A percentile compares a stretch with the other conserved stretches of the same genome.
Evolutionary conservation across 805 yeast species (phyloP).

Genomic region (Barnettozyma populi): DNA sequence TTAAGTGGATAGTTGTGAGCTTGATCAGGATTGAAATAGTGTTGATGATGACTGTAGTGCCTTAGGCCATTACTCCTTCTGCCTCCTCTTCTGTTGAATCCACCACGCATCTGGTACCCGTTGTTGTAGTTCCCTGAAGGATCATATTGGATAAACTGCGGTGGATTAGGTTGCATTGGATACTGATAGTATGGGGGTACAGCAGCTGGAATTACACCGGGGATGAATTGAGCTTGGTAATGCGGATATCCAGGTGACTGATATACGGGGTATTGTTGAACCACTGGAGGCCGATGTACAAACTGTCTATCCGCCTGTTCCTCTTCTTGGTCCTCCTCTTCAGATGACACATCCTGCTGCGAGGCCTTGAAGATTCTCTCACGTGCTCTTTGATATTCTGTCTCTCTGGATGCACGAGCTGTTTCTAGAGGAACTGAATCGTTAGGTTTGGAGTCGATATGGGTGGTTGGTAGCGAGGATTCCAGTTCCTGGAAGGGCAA

Average conservation of each 20-base stretch:
- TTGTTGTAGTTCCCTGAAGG: constrained; percentile 7
- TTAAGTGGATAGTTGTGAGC: background rate
- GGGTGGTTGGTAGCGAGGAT: background rate
- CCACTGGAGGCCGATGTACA: constrained; percentile 5
- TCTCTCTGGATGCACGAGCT: constrained; percentile 37
- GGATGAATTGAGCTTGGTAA: background rate
- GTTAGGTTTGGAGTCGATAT: background rate
- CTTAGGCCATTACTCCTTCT: constrained; percentile 1
- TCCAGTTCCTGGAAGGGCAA: background rate
- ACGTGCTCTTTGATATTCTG: constrained; percentile 35
- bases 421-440: constrained; percentile 23
- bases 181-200: background rate
- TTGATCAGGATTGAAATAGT: background rate
- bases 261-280: background rate
- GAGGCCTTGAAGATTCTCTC: constrained; percentile 31
- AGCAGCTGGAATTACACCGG: background rate
- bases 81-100: constrained; percentile 2
- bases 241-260: background rate
- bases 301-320: constrained; percentile 1
- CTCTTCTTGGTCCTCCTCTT: constrained; percentile 20
- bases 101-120: constrained; percentile 10
- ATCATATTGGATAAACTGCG: constrained; percentile 6
- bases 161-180: constrained; percentile 1
- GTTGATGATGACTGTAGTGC: background rate
- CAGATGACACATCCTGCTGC: constrained; percentile 23